Percentiles rank a stretch among this genome's conserved stretches.
Evolutionary conservation across 2,329 filamentous ascomycete genomes (phyloP).

Genomic region (Aspergillus neoniger): DNA sequence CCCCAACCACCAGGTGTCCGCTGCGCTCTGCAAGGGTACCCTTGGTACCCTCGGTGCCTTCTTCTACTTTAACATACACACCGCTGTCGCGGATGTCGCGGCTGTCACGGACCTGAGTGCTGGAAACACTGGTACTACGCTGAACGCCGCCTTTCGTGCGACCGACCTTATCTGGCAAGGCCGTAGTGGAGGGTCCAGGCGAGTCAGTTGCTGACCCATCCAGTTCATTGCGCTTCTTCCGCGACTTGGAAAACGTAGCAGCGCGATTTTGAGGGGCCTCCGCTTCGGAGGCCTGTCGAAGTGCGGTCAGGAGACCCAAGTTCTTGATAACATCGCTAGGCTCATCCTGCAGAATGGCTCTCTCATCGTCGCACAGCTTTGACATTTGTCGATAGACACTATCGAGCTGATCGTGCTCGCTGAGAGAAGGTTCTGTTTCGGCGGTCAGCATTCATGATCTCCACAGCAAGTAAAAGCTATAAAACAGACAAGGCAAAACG

Average conservation of each 20-base stretch:
- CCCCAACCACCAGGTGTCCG: constrained; percentile 48
- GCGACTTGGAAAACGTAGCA: constrained; percentile 44
- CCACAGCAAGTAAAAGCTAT: neutral
- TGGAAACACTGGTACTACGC: constrained; percentile 47
- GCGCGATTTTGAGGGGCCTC: constrained; percentile 45
- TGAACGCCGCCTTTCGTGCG: constrained; percentile 45
- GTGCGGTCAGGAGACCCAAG: constrained; percentile 50
- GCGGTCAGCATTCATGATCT: constrained; percentile 16
- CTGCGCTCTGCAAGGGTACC: constrained; percentile 47
- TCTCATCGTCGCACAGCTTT: constrained; percentile 52
- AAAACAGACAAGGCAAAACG: neutral
- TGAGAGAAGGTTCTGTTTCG: constrained; percentile 37
- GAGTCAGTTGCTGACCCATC: constrained; percentile 49
- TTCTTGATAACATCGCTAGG: constrained; percentile 55
- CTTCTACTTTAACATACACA: constrained; percentile 45
- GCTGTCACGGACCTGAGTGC: constrained; percentile 41
- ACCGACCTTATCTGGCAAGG: constrained; percentile 44
- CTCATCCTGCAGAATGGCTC: constrained; percentile 50
- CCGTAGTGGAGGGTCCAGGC: constrained; percentile 44
- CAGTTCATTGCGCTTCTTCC: constrained; percentile 49
- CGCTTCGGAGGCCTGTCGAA: constrained; percentile 51
- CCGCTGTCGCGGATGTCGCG: constrained; percentile 36
- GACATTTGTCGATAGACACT: constrained; percentile 49
- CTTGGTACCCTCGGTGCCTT: constrained; percentile 46
- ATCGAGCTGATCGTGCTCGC: constrained; percentile 48